A percentile compares a stretch with the other conserved stretches of the same genome.
Evolutionary conservation across 2,329 filamentous ascomycete species (phyloP).

Genomic region (Fusarium sambucinum): DNA sequence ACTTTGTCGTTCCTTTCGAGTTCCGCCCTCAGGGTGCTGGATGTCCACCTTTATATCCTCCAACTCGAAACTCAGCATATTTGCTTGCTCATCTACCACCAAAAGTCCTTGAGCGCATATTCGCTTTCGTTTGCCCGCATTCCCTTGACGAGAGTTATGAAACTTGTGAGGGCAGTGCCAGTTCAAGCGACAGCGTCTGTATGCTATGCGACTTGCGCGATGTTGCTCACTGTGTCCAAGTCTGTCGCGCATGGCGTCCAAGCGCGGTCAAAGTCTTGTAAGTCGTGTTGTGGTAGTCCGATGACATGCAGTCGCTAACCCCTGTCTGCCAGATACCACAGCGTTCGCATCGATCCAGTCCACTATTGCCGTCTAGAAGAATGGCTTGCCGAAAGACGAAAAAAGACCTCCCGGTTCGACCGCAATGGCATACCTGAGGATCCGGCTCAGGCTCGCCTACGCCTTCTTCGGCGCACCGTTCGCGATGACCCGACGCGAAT

Average conservation of each 20-base stretch:
- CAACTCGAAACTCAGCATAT: constrained; percentile 57
- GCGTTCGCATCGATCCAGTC: constrained; percentile 91
- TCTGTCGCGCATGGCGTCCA: constrained; percentile 78
- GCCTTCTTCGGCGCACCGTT: constrained; percentile 83
- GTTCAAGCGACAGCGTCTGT: constrained; percentile 76
- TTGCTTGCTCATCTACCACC: constrained; percentile 70
- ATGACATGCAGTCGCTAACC: constrained; percentile 27
- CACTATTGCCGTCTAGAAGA: constrained; percentile 94
- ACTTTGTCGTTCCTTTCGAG: constrained; percentile 47
- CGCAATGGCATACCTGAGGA: constrained; percentile 85
- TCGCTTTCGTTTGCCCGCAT: constrained; percentile 87
- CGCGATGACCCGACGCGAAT: constrained; percentile 78
- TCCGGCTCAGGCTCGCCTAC: constrained; percentile 79
- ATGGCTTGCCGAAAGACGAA: constrained; percentile 81
- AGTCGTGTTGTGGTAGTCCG: constrained; percentile 52
- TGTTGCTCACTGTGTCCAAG: constrained; percentile 81
- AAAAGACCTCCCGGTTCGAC: constrained; percentile 77
- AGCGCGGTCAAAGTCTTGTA: constrained; percentile 69
- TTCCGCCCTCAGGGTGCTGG: constrained; percentile 47
- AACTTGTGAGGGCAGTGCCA: constrained; percentile 81
- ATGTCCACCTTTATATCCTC: constrained; percentile 50
- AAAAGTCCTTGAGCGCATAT: constrained; percentile 80
- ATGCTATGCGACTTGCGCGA: constrained; percentile 95
- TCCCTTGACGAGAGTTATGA: constrained; percentile 81
- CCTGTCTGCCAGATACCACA: constrained; percentile 74